Evolutionary conservation across 805 yeast species (phyloP).

Genomic region (Zygosaccharomyces pseudorouxii): DNA sequence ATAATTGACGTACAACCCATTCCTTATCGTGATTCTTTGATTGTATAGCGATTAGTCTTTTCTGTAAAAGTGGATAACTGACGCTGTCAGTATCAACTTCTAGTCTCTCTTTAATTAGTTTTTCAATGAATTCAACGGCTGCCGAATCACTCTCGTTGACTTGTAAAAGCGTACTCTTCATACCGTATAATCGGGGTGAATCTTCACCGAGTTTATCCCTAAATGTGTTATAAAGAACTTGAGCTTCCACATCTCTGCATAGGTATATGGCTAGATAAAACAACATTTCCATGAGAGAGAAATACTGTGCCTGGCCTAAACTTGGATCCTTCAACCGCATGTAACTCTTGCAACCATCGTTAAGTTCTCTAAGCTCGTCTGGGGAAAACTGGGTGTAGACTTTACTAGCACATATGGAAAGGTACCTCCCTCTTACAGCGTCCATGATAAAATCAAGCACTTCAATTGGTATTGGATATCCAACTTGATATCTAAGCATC

Average conservation of each 20-base stretch:
- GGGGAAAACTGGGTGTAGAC: slow-evolving; percentile 50
- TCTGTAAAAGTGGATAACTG: slow-evolving; percentile 29
- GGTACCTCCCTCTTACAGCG: slow-evolving; percentile 41
- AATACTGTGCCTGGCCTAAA: slow-evolving; percentile 40
- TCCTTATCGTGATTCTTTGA: slow-evolving; percentile 16
- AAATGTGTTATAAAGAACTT: slow-evolving; percentile 55
- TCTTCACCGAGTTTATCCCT: slow-evolving; percentile 62
- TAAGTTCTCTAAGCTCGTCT: slow-evolving; percentile 35
- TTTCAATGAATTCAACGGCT: slow-evolving; percentile 44
- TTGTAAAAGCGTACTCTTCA: slow-evolving; percentile 30
- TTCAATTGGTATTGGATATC: not conserved
- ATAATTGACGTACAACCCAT: slow-evolving; percentile 16
- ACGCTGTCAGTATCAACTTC: slow-evolving; percentile 42
- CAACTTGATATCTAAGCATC: not conserved
- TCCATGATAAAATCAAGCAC: slow-evolving; percentile 7
- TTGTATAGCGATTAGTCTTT: slow-evolving; percentile 28
- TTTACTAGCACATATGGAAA: slow-evolving; percentile 47
- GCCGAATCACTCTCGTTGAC: slow-evolving; percentile 25
- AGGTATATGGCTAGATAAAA: slow-evolving; percentile 60
- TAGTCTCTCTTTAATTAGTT: slow-evolving; percentile 47
- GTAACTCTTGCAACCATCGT: slow-evolving; percentile 37
- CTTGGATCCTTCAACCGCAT: slow-evolving; percentile 22
- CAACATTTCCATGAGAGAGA: slow-evolving; percentile 62
- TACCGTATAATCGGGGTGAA: slow-evolving; percentile 29
- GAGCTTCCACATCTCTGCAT: slow-evolving; percentile 69